Evolutionary conservation across 2,329 filamentous ascomycete genomes (phyloP).

Genomic region (Diaporthe citrichinensis): DNA sequence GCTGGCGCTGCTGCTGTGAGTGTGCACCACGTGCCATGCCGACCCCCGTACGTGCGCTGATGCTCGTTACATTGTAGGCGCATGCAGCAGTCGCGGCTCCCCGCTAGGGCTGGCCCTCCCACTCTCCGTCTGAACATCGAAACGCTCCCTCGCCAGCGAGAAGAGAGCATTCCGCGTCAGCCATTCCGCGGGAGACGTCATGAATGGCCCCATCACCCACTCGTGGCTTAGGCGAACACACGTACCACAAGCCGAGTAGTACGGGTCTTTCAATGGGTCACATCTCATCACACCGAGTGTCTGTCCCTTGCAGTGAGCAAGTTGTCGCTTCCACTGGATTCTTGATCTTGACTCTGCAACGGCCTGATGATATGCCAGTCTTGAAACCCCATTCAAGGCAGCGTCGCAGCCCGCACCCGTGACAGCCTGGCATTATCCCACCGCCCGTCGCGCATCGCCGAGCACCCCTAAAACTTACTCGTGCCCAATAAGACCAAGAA

Average conservation of each 20-base stretch:
- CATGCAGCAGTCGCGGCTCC: slow-evolving; percentile 12
- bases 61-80: slow-evolving; percentile 12
- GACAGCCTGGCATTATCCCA: slow-evolving; percentile 18
- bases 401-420: slow-evolving; percentile 21
- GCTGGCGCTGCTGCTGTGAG: neutral
- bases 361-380: neutral
- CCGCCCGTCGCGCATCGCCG: slow-evolving; percentile 27
- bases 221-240: slow-evolving; percentile 18
- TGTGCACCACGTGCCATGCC: neutral
- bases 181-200: neutral
- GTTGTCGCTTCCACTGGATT: neutral
- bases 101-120: slow-evolving; percentile 22
- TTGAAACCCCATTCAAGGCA: slow-evolving; percentile 19
- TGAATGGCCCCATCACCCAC: slow-evolving; percentile 1
- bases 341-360: slow-evolving; percentile 23
- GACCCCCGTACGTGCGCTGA: neutral
- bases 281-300: slow-evolving; percentile 13
- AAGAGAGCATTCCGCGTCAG: slow-evolving; percentile 8
- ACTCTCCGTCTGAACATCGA: slow-evolving; percentile 20
- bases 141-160: slow-evolving; percentile 11
- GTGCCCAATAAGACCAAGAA: slow-evolving; percentile 6
- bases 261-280: neutral
- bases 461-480: slow-evolving; percentile 12
- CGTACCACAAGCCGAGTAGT: neutral
- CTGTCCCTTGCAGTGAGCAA: neutral